These are phyloP conservation scores for Cladosporium sp. DNA, from an alignment of 2,329 filamentous ascomycete genomes.

Conservation along the genomic window DNA sequence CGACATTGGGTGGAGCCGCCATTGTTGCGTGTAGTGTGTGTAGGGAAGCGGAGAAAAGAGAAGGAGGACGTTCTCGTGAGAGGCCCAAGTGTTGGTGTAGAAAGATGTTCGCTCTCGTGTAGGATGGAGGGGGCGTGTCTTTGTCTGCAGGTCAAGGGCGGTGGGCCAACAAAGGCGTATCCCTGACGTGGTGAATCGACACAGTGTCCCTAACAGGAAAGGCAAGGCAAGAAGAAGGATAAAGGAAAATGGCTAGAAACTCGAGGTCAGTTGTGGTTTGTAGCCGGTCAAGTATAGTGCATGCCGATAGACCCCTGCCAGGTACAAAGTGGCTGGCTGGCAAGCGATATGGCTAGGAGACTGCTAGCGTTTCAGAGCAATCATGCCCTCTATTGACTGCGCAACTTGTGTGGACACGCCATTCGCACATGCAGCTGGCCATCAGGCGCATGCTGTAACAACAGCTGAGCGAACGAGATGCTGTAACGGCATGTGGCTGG, in stretches of 20 bases:
- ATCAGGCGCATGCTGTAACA: neutral
- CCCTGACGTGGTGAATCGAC: neutral
- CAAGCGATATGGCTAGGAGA: neutral
- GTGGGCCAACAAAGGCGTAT: conserved; percentile 8
- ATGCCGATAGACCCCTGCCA: neutral
- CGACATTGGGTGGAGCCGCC: conserved; percentile 7
- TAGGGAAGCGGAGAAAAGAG: neutral
- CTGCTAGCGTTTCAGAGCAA: neutral
- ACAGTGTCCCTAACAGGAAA: neutral
- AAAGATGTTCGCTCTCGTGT: neutral
- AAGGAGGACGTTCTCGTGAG: neutral
- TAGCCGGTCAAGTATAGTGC: neutral
- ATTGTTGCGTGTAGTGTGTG: neutral
- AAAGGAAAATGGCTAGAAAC: neutral
- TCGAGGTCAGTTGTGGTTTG: neutral
- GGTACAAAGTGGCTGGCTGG: neutral
- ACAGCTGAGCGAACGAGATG: neutral
- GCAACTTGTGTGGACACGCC: neutral
- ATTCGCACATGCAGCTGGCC: conserved; percentile 20
- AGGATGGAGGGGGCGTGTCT: neutral
- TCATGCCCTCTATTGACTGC: neutral
- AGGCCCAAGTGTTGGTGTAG: neutral
- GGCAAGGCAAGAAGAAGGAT: neutral
- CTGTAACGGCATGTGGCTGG: neutral
- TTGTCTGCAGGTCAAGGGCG: neutral